These are phyloP conservation scores for Botryotinia calthae DNA, from an alignment of 2,329 filamentous ascomycete genomes.

Conservation along the genomic window DNA sequence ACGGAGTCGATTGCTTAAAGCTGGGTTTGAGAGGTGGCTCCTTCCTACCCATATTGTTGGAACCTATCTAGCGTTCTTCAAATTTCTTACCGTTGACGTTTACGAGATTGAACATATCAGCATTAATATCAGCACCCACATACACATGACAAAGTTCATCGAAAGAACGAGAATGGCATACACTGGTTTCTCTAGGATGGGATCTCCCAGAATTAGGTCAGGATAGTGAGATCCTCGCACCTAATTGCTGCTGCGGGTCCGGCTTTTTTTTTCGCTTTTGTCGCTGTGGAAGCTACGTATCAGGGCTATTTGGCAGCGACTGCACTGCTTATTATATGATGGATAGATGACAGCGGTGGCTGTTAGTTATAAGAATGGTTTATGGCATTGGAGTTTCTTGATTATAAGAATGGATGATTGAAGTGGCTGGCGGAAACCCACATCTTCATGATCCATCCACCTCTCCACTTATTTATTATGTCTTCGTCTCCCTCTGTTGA, in stretches of 20 bases:
- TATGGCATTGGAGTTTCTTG: background rate
- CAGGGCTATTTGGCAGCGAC: background rate
- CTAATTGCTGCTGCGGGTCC: background rate
- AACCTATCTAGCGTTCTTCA: background rate
- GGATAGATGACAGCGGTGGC: background rate
- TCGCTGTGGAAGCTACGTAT: background rate
- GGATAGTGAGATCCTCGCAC: background rate
- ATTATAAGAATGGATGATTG: background rate
- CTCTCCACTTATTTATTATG: too few species aligned
- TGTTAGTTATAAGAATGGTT: background rate
- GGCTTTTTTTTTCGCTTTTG: background rate
- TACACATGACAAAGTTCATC: background rate
- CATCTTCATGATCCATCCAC: too few species aligned
- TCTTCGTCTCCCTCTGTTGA: too few species aligned
- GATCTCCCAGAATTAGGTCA: background rate
- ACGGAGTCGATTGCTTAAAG: background rate
- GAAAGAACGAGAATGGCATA: background rate
- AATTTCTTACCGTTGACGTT: background rate
- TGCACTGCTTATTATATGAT: background rate
- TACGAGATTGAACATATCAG: constrained; percentile 6
- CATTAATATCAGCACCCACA: background rate
- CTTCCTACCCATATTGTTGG: background rate
- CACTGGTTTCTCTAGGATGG: background rate
- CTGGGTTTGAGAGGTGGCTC: background rate
- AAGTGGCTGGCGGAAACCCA: too few species aligned